These are phyloP conservation scores for Phaeosphaeriaceae sp. DNA, from an alignment of 2,329 filamentous ascomycete species.

Conservation along the genomic window DNA sequence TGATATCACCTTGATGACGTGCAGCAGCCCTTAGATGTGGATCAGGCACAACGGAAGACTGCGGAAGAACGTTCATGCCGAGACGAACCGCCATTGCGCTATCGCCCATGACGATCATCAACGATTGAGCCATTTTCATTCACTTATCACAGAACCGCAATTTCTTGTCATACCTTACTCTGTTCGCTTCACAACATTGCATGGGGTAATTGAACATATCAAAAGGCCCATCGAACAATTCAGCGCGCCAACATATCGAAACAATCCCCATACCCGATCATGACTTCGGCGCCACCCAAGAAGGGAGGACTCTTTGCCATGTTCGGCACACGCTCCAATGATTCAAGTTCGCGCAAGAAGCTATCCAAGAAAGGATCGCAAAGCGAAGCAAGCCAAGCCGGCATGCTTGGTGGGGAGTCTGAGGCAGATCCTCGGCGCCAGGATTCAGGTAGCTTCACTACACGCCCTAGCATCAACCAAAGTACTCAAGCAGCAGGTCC, in stretches of 20 bases:
- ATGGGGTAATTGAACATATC: neutral
- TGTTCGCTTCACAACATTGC: neutral
- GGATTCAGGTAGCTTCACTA: conserved; percentile 32
- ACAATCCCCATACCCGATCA: neutral
- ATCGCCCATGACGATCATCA: conserved; percentile 3
- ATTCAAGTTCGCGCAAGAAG: conserved; percentile 26
- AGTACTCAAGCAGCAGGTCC: conserved; percentile 10
- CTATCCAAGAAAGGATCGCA: conserved; percentile 31
- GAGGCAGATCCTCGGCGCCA: conserved; percentile 22
- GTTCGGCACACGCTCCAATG: conserved; percentile 29
- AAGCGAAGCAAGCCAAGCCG: conserved; percentile 12
- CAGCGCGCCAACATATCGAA: neutral
- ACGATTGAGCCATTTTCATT: neutral
- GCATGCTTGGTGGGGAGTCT: conserved; percentile 13
- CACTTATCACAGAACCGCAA: neutral
- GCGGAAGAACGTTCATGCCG: conserved; percentile 4
- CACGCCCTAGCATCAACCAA: conserved; percentile 20
- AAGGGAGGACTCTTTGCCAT: conserved; percentile 29
- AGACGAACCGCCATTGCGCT: conserved; percentile 6
- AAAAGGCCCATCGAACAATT: neutral
- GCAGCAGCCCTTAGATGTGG: neutral
- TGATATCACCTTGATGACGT: neutral
- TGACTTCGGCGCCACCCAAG: conserved; percentile 26
- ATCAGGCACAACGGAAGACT: neutral
- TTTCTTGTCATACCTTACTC: neutral